Evolutionary conservation across 2,329 filamentous ascomycete species (phyloP), one percentile per base, ranked within the genome.

Genomic region (Fusarium napiforme): DNA sequence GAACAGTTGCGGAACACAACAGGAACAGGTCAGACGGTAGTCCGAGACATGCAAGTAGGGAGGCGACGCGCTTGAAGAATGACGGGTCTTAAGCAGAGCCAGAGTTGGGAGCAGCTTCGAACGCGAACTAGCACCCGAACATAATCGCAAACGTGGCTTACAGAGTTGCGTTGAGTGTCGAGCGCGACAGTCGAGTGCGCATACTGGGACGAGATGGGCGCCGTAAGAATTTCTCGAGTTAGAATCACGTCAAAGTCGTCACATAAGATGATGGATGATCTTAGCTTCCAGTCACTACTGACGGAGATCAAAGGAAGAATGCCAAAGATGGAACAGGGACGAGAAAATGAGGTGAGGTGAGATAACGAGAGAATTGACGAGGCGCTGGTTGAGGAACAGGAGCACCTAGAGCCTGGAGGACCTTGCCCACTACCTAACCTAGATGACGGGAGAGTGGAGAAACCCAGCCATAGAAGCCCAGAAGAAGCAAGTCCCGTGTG

Each of bases 371-470:
- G 67, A 55, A 36, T 53, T 49, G 43, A 53, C 67, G 67, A 60
- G 63, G 62, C 50, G 36, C 59, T 64, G 50, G 40, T 61, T 42
- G 32, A 68, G 65, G 55, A 62, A 68, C 60, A 68, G 67, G 47
- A 50, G 60, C 64, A 74, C 32, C 32, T 37, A 34, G 47, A 34
- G 30, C n/a, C 49, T 52, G 18, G 47, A 34, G 30, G 16, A 21
- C 23, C 46, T 47, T 32, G 18, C 46, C 21, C 47, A 32, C 30
- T 50, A 28, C 28, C 28, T 28, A 32, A 30, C 32, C 62, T 63
- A 30, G 72, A 74, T 74, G 74, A 75, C 72, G 74, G 72, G 66
- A 70, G 67, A 65, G 70, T 75, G 74, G 72, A 77, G 67, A 64
- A 68, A 70, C 52, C 66, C 40, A 42, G 40, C 46, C 55, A 67